Evolutionary conservation across 805 yeast genomes (phyloP), one percentile per base, ranked within the genome.

Genomic region (Metschnikowia kofuensis): DNA sequence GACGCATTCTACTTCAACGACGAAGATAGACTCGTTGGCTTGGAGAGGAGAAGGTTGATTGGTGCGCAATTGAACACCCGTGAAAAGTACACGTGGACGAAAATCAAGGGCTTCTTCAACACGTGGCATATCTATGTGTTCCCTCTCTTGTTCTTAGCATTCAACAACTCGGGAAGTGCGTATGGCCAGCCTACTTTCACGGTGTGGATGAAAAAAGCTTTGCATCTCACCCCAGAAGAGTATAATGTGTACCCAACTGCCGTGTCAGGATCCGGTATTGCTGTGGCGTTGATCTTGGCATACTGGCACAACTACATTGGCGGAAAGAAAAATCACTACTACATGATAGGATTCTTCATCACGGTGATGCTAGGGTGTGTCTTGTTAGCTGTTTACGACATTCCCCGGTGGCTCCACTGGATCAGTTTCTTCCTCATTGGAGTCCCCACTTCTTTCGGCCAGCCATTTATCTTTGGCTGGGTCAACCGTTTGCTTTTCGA

Each of bases 401-500:
- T 79, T 30, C 78, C 80, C 1, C 60, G 55, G 11, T 77, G 77
- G 1, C 69, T 74, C 35, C 80, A 78, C 49, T 79, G 82, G 79
- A 62, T 75, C 9, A 65, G 75, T 12, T 82, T 77, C 59, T 78
- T 72, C 53, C 52, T 79, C 41, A 61, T 74, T 4, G 79, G 80
- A 3, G 59, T 75, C 12, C 81, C 82, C 10, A 64, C 75, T 0
- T 58, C 76, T 2, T 74, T 74, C 75, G 84, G 82, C 1, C 84
- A 78, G 63, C 83, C 84, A 2, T 70, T 76, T 53, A 76, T 79
- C 12, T 80, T 74, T 50, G 67, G 81, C 2, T 81, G 85, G 85
- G 73, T 79, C 34, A 80, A 80, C 57, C 65, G 79, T 35, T 56
- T 74, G 28, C 58, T 80, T 15, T 67, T 68, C 28, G 59, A 67